These are phyloP conservation scores for Pistacia atlantica DNA, from an alignment of 345 rosid species.

Conservation along the genomic window DNA sequence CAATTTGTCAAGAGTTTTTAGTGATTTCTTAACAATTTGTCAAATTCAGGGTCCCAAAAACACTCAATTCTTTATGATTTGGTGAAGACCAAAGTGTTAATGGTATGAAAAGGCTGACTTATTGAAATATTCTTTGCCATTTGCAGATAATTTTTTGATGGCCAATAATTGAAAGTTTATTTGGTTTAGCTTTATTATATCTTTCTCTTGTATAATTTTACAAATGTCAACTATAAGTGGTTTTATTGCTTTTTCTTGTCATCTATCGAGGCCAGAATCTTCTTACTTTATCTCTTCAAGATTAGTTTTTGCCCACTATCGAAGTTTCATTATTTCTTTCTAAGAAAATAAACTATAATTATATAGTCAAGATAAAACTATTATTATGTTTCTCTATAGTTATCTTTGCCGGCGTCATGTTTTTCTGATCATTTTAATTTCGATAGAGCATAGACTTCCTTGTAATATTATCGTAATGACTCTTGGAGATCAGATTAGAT, in stretches of 20 bases:
- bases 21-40: neutral
- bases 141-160: neutral
- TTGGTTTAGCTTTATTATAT: too few species aligned
- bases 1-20: neutral
- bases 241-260: neutral
- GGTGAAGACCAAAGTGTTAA: neutral
- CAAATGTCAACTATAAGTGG: neutral
- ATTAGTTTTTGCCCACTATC: neutral
- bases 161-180: neutral
- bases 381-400: neutral
- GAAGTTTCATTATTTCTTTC: neutral
- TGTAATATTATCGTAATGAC: neutral
- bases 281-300: neutral
- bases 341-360: neutral
- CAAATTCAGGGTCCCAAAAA: slow-evolving; percentile 8
- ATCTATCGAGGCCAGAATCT: neutral
- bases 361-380: neutral
- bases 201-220: too few species aligned
- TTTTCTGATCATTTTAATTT: neutral
- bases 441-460: neutral
- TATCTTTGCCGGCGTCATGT: neutral
- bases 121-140: too few species aligned
- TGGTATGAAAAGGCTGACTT: slow-evolving; percentile 1
- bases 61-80: neutral
- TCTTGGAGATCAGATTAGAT: neutral